phyloP scores from a whole-genome alignment of 2,329 filamentous ascomycete species.

The Hyphodiscus sp. region DNA sequence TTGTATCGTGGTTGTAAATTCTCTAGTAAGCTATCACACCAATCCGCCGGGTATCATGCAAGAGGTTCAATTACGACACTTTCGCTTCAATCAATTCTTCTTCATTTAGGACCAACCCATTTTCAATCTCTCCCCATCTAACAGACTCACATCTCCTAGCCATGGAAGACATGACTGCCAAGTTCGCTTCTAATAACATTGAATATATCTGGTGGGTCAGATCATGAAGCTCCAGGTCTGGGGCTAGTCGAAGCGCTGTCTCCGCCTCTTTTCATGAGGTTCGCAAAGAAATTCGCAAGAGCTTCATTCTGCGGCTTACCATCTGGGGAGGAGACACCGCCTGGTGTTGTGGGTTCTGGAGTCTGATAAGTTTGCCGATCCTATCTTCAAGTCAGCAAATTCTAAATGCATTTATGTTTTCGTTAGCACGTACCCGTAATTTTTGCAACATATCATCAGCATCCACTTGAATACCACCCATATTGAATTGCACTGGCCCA shows the following conservation, averaged over 20 bases:
- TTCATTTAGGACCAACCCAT: background rate
- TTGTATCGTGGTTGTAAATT: background rate
- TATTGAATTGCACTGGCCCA: conserved; percentile 93
- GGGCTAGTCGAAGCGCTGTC: conserved; percentile 25
- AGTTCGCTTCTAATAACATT: background rate
- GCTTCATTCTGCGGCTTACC: conserved; percentile 52
- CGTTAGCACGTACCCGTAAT: conserved; percentile 55
- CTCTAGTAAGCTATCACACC: conserved; percentile 1
- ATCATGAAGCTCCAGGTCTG: conserved; percentile 22
- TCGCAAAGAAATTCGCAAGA: conserved; percentile 53
- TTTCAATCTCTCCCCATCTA: background rate
- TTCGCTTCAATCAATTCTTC: background rate
- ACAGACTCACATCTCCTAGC: background rate
- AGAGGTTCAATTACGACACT: background rate
- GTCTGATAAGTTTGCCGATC: conserved; percentile 30
- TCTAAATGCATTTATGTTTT: conserved; percentile 9
- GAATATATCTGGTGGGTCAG: background rate
- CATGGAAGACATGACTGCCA: background rate
- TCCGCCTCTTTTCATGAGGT: conserved; percentile 47
- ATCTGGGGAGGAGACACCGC: conserved; percentile 24
- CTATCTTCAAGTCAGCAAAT: conserved; percentile 11
- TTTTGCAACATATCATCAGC: conserved; percentile 88
- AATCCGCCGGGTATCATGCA: conserved; percentile 2
- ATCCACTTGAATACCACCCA: conserved; percentile 94
- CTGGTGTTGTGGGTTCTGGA: conserved; percentile 28